Evolutionary conservation across 2,329 filamentous ascomycete species (phyloP), one percentile per base, ranked within the genome.

Genomic region (Xylariaceae sp.): DNA sequence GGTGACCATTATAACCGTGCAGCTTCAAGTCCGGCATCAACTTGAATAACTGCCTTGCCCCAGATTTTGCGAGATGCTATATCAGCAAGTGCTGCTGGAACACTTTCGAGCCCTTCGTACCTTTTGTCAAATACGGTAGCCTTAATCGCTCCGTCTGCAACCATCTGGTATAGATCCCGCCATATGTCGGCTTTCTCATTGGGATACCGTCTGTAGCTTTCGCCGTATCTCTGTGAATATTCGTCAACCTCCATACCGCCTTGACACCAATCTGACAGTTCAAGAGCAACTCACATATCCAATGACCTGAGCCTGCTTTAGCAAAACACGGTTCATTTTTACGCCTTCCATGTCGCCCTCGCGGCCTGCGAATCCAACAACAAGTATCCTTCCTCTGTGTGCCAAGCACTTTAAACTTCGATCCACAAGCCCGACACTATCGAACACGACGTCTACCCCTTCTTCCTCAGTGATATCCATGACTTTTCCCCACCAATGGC

Each of bases 31-130:
- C 17, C 14, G 14, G 11, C n/a, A n/a, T 40, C 18, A 3, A 44
- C 27, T 35, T 44, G 69, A n/a, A 83, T 64, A 1, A 83, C 70
- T 6, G 79, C 76, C 57, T 83, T 81, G 2, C 80, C 80, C 68
- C 74, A 80, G 10, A 79, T 69, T 57, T 72, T 78, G 35, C 76
- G 69, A 7, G 66, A 61, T 3, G 69, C 68, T 15, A 83, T 65
- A 54, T 82, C 78, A 38, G 71, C 65, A 57, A 84, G 65, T 5
- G 80, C 80, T 14, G 62, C 60, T 9, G 71, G 68, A 1, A 81
- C 71, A 49, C 71, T 71, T 40, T 74, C 70, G 11, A 85, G 63
- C 0, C 78, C 79, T 15, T 60, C 47, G 54, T 80, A 84, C 9
- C 64, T 53, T 38, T 31, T 42, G 5, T 22, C 33, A 11, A 43